Base-by-base conservation (phyloP, 331 rosid genomes). In the Quercus lobata region DNA sequence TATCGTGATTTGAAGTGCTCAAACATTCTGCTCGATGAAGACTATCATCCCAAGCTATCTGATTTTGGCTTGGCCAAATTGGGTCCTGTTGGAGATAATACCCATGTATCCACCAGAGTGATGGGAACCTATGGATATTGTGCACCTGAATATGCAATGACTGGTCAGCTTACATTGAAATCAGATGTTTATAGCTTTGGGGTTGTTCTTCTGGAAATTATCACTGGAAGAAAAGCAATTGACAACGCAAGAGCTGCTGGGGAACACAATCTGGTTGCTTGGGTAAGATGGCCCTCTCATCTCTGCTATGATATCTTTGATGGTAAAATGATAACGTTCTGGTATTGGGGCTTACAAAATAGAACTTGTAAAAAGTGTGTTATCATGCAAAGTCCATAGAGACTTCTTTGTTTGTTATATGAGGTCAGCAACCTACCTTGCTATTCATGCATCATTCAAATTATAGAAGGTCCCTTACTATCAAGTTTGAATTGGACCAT, bases 121-220 rank as follows among this genome's bases (percentile, higher is more conserved):
- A 84, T 84, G 87, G 87, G 87, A 73, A 84, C 87, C 63, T 84
- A 84, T 76, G 87, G 87, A 80, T 84, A 84, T 25, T 84, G 87
- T 34, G 87, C 87, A 7, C 87, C 87, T 73, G 87, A 84, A 62
- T 84, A 84, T 76, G 87, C 87, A 76, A 84, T 84, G 87, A 84
- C 87, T 2, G 87, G 87, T 76, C 87, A 84, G 65, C 87, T 84
- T 72, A 84, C 87, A 46, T 73, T 84, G 70, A 84, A 84, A 73
- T 84, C 87, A n/a, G 84, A 84, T 68, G 87, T 84, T 19, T 84
- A 84, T 54, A 84, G 87, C 87, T 84, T 84, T 6, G 87, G 87
- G 44, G 87, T 84, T 57, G 87, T 84, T 84, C 84, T 84, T 76
- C 66, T 84, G 56, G 87, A 84, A 68, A 84, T 84, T 34, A 80